Base-by-base conservation (phyloP, 345 rosid species). In the Geranium brycei region DNA sequence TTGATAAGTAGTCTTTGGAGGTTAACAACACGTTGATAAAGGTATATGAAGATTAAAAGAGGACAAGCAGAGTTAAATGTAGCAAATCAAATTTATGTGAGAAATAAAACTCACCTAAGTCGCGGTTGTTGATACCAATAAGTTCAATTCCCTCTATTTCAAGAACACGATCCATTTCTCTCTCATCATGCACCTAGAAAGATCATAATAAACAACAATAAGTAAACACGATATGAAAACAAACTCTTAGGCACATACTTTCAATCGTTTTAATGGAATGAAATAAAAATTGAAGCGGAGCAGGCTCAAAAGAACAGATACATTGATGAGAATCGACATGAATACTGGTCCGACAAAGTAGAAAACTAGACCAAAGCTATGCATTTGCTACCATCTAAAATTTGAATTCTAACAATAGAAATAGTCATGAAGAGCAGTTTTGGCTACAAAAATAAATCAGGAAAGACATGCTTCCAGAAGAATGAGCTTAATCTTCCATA, bases 101-200 rank as follows among this genome's bases (percentile, higher is more conserved):
- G 53, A 47, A 6, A 47, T 47, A 47, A 47, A 47, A 13, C 53
- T 47, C 15, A 90, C 99, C 97, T 40, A 93, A 84, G 72, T 79
- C 82, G 51, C 97, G 87, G 71, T 90, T 93, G 73, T 90, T 93
- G 71, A 93, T 93, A 64, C 97, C 97, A 72, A 90, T 78, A 18
- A 93, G 87, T 64, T 90, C 83, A 51, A 93, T 71, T 18, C 96
- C 99, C 62, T 90, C 91, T 68, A 93, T 93, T 70, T 85, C 96
- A 72, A 93, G 91, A 72, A 90, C 92, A 6, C 97, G 95, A 64
- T 90, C 96, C 91, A 93, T 88, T 80, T 93, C 97, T 69, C 77
- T 82, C 78, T 88, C 97, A 64, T 93, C 80, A 1, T 93, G 99
- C 68, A 90, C 99, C 99, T 93, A 66, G 58, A 38, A 51, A 59